Percentiles rank a stretch among this genome's conserved stretches.
Evolutionary conservation across 1,284 basidiomycete species (phyloP).

Genomic region (Neolentinus lepideus): DNA sequence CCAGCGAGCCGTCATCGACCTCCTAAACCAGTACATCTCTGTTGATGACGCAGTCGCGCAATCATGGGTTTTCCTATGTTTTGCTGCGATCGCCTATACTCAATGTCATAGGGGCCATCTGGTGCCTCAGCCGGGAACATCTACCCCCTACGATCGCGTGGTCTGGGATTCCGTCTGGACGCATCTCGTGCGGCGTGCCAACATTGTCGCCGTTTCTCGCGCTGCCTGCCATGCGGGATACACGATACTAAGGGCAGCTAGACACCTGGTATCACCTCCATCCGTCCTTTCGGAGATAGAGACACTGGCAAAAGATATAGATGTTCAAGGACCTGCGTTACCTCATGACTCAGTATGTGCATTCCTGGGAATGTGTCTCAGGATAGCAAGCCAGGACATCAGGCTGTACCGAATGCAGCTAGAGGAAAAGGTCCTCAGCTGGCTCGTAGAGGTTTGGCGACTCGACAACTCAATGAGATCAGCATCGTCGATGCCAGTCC

Average conservation of each 20-base stretch:
- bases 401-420: constrained; percentile 74
- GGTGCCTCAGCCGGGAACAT: constrained; percentile 10
- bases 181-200: constrained; percentile 69
- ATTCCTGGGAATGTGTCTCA: constrained; percentile 65
- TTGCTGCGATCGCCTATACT: constrained; percentile 60
- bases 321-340: constrained; percentile 80
- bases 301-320: constrained; percentile 68
- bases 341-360: constrained; percentile 84
- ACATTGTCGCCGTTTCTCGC: constrained; percentile 60
- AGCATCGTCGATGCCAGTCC: constrained; percentile 36
- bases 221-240: constrained; percentile 77
- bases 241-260: constrained; percentile 38
- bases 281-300: constrained; percentile 67
- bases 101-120: constrained; percentile 20
- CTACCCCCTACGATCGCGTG: constrained; percentile 13
- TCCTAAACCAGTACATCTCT: constrained; percentile 54
- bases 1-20: constrained; percentile 45
- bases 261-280: constrained; percentile 42
- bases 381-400: constrained; percentile 69
- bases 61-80: constrained; percentile 77
- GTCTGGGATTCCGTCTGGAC: constrained; percentile 80
- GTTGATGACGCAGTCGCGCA: constrained; percentile 62
- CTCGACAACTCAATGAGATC: constrained; percentile 26
- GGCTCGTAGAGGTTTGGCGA: constrained; percentile 78
- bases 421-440: constrained; percentile 77